Evolutionary conservation across 2,329 filamentous ascomycete genomes (phyloP).

Genomic region (Stagonosporopsis cucurbitacearum): DNA sequence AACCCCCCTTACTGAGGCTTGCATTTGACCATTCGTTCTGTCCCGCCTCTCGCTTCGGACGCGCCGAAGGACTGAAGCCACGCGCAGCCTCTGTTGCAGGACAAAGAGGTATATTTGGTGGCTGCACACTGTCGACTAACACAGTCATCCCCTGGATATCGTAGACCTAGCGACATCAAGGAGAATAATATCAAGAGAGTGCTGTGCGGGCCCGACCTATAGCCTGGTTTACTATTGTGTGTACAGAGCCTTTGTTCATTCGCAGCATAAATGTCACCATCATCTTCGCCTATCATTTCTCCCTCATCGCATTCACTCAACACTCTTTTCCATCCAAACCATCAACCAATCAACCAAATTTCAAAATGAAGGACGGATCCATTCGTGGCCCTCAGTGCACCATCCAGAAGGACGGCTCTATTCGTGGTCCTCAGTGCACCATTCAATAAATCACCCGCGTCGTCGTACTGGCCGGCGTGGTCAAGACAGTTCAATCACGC

Average conservation of each 20-base stretch:
- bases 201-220: background rate
- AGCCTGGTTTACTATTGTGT: background rate
- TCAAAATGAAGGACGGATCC: constrained; percentile 24
- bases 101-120: background rate
- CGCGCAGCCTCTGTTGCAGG: background rate
- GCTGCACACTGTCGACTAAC: background rate
- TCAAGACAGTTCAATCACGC: background rate
- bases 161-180: background rate
- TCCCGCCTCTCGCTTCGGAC: no score
- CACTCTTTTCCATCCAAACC: constrained; percentile 16
- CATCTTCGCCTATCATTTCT: background rate
- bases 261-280: constrained; percentile 20
- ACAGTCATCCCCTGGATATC: background rate
- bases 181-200: background rate
- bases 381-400: constrained; percentile 10
- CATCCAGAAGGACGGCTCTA: background rate
- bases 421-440: constrained; percentile 13
- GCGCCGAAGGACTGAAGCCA: background rate
- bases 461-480: background rate
- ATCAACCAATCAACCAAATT: constrained; percentile 15
- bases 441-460: constrained; percentile 8
- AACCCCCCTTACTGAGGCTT: no score
- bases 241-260: background rate
- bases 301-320: constrained; percentile 27
- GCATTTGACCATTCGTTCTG: no score